Evolutionary conservation across 2,329 filamentous ascomycete species (phyloP), one percentile per base, ranked within the genome.

Genomic region (Leptographium wingfieldii): DNA sequence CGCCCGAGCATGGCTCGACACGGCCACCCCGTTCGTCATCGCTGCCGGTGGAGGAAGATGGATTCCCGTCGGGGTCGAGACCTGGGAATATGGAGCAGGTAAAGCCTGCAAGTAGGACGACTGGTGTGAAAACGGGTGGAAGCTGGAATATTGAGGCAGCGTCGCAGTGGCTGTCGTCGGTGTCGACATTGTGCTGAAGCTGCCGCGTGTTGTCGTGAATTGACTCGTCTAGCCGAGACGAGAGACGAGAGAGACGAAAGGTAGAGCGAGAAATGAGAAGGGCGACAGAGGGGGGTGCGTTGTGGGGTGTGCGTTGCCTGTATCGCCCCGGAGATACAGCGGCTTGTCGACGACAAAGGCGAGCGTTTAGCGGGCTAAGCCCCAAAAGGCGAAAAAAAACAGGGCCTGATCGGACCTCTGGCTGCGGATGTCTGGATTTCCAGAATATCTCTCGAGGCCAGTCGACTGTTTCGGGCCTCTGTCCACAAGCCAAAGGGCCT

Each of bases 111-210:
- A 69, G 64, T 69, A 72, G 16, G 71, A 66, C 48, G 76, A 69
- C 62, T 76, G 71, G 65, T 77, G 78, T 55, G 79, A 69, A 68
- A 83, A 81, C 69, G 83, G 79, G 69, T 85, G 85, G 76, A 85
- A 84, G 69, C 80, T 80, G 63, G 81, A 82, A 73, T 86, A 84
- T 68, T 81, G 82, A 70, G 85, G 84, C 69, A 89, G 78, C 66
- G 85, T 87, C 69, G 85, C 85, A 72, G 86, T 87, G 68, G 85
- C 86, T 69, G 85, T 87, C 63, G 87, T 90, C 66, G 88, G 88
- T 67, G 88, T 91, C 78, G 88, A 92, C 88, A 92, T 92, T 72
- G 61, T 62, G 49, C 5, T 51, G 22, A 55, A 10, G 31, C 6
- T 12, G 31, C 48, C 16, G 16, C 52, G 52, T 55, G 19, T 33